Evolutionary conservation across 768 basidiomycete genomes (phyloP), one percentile per base, ranked within the genome.

Genomic region (Pleurotus eryngii): DNA sequence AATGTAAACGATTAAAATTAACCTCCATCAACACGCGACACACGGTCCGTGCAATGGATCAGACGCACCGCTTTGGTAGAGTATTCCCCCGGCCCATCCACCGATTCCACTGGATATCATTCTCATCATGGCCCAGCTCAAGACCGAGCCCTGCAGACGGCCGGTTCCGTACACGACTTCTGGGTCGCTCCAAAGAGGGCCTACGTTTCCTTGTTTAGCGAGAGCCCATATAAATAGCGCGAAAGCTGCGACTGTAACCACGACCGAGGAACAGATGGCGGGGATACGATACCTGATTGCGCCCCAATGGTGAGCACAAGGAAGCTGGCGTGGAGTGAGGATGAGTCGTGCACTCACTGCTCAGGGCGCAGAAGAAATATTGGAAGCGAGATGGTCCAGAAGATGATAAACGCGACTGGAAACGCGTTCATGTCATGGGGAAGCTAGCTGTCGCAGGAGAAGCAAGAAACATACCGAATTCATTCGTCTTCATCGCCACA

Each of bases 91-190:
- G 7, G 70, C 65, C 70, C 69, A 72, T 5, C 63, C 67, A 5
- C 70, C 70, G 17, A 72, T 68, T 2, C 69, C 69, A 58, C 70
- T 66, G 4, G 65, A 70, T 18, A 68, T 66, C 51, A 65, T 61
- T 37, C 69, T 56, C 66, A 70, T 67, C 67, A 72, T 70, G 3
- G 61, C 57, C 70, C 69, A 72, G 17, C 65, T 64, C 3, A 70
- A 55, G 4, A 56, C 56, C 3, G 66, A 60, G 9, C 69, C 66
- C 15, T 59, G 54, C 1, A 70, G 64, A 26, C 56, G 51, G 5
- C 61, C 66, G 11, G 64, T 55, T 3, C 68, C 65, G 49, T 64
- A 67, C 12, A 67, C 57, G 3, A 51, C 62, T 50, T 70, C 68
- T 4, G 71, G 68, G 40, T 69, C 57, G 26, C 45, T 61, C 60